Conservation (phyloP, 202 grass and related monocot species). For the Schoenoplectus tabernaemontani region DNA sequence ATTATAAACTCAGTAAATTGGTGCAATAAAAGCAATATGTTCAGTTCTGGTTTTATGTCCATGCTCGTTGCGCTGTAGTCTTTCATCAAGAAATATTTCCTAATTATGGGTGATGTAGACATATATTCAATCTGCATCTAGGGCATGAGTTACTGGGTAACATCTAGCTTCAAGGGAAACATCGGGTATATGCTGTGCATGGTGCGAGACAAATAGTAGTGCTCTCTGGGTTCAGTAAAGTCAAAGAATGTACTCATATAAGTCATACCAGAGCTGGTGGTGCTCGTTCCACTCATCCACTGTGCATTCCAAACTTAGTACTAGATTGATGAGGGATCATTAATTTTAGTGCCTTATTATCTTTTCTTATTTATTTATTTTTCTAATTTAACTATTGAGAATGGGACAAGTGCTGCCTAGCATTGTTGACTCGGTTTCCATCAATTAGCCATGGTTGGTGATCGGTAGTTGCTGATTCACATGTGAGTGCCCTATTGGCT, state of each 20-base stretch:
- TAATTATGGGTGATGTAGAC: too few species aligned
- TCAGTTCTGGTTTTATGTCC: not conserved
- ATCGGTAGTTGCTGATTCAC: constrained; percentile 14
- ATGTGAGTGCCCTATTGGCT: constrained; percentile 11
- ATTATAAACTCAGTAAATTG: constrained; percentile 22
- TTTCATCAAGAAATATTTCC: not conserved
- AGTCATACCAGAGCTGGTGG: not conserved
- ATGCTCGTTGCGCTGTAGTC: too few species aligned
- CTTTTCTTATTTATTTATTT: not conserved
- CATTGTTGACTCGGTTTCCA: constrained; percentile 11
- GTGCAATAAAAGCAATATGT: not conserved
- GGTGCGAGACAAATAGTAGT: not conserved
- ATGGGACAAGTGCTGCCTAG: not conserved
- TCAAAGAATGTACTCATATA: not conserved
- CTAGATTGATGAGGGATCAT: not conserved
- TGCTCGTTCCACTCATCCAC: not conserved
- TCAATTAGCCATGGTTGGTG: not conserved
- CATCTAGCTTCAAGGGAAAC: not conserved
- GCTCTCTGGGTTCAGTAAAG: not conserved
- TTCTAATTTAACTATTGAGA: not conserved
- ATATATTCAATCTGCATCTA: not conserved
- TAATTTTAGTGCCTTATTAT: not conserved
- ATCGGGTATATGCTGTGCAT: not conserved
- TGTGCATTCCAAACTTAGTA: not conserved
- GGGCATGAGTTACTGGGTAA: not conserved